Base-by-base conservation (phyloP, 176 grass and related monocot species). In the Avena atlantica region DNA sequence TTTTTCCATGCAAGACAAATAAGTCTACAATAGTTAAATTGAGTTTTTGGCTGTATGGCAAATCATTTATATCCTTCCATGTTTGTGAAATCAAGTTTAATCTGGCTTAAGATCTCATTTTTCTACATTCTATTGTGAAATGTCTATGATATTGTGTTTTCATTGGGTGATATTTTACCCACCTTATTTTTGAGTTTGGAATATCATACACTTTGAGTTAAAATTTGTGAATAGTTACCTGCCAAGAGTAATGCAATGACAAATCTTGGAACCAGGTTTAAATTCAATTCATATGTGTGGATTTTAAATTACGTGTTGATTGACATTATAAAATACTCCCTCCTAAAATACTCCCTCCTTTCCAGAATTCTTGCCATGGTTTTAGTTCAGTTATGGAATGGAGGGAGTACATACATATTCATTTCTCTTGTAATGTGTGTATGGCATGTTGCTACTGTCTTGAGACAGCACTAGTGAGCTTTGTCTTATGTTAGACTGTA, bases 1-100 rank as follows among this genome's bases (percentile, higher is more conserved):
- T 84, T 44, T 65, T 73, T 20, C 65, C 61, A 65, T 80, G 16
- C 62, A 73, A 73, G 42, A 49, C 0, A 62, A 73, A 74, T 16
- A 53, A 17, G 4, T 40, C 51, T 34, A 80, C 45, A 64, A 27
- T 29, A 65, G 12, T 84, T 62, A 12, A 7, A 55, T 23, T 4
- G 6, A 42, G 50, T 12, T 73, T 29, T 61, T 11, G 37, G 50
- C 21, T 12, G n/a, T 20, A 70, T 24, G 24, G 51, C 11, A 44
- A 55, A 77, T 45, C 25, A 52, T 17, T 5, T 66, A 82, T 34
- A 13, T 21, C 50, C 21, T 74, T 70, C 5, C 4, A 50, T 65
- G 60, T 81, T 75, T 75, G 47, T 29, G 70, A 36, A 72, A 64
- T 11, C 56, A 27, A 62, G 5, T 77, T 9, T 76, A 12, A 50